Evolutionary conservation across 2,329 filamentous ascomycete genomes (phyloP).

Genomic region (Tolypocladium inflatum): DNA sequence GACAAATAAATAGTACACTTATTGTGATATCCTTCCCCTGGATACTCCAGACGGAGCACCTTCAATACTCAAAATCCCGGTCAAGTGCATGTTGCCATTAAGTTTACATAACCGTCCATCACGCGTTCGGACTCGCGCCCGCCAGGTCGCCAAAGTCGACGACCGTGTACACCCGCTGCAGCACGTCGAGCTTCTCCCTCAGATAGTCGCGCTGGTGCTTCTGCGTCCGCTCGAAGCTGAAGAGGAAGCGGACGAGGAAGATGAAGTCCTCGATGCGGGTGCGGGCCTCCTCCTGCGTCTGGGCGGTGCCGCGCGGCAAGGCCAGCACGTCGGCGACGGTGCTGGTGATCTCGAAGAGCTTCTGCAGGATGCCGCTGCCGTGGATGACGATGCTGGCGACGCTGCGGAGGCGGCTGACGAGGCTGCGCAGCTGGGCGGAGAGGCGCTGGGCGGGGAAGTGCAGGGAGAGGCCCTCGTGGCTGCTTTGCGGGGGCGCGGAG

Average conservation of each 20-base stretch:
- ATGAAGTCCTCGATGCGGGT: slow-evolving; percentile 43
- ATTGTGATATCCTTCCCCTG: neutral
- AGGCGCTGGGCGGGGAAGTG: slow-evolving; percentile 29
- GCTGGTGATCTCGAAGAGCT: slow-evolving; percentile 51
- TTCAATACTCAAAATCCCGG: neutral
- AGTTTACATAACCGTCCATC: no score
- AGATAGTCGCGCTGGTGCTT: slow-evolving; percentile 31
- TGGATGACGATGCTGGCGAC: slow-evolving; percentile 40
- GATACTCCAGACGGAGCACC: no score
- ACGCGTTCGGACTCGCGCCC: slow-evolving; percentile 10
- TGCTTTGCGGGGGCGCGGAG: slow-evolving; percentile 19
- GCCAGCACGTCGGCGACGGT: slow-evolving; percentile 50
- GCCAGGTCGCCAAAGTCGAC: slow-evolving; percentile 17
- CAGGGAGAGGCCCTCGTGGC: slow-evolving; percentile 27
- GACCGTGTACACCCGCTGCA: slow-evolving; percentile 20
- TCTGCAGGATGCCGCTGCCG: slow-evolving; percentile 46
- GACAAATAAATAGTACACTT: neutral
- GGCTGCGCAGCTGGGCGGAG: slow-evolving; percentile 26
- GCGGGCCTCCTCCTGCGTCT: slow-evolving; percentile 31
- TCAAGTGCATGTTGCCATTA: neutral
- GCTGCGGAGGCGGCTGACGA: slow-evolving; percentile 24
- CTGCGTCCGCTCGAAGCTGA: slow-evolving; percentile 37
- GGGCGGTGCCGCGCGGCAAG: slow-evolving; percentile 30
- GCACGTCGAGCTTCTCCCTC: slow-evolving; percentile 26
- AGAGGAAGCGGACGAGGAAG: slow-evolving; percentile 39